Evolutionary conservation across 805 yeast species (phyloP).

Genomic region (Saccharomyces eubayanus): DNA sequence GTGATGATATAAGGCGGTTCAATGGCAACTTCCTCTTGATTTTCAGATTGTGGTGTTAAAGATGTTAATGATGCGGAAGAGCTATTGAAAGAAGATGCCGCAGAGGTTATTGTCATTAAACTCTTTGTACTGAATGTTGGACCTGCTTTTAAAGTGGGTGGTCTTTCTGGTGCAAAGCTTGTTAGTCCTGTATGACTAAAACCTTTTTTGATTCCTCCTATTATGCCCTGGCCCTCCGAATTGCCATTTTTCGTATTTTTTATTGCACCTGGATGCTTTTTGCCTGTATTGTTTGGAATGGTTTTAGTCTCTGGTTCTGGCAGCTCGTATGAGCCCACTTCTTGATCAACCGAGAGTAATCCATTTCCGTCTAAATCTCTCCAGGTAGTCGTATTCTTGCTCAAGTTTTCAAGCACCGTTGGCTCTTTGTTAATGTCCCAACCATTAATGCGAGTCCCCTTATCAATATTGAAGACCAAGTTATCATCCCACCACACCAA

Average conservation of each 20-base stretch:
- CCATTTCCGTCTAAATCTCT: slow-evolving; percentile 33
- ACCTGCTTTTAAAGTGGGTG: slow-evolving; percentile 7
- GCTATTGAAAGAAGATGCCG: slow-evolving; percentile 3
- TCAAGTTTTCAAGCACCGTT: slow-evolving; percentile 24
- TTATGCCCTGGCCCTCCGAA: background rate
- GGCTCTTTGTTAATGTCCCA: slow-evolving; percentile 29
- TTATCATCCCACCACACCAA: slow-evolving; percentile 32
- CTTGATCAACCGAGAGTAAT: slow-evolving; percentile 23
- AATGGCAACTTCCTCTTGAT: background rate
- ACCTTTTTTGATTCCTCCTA: slow-evolving; percentile 11
- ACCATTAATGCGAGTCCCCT: slow-evolving; percentile 26
- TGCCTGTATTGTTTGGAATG: background rate
- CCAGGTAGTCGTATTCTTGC: slow-evolving; percentile 26
- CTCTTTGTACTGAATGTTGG: slow-evolving; percentile 16
- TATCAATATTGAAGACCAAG: slow-evolving; percentile 29
- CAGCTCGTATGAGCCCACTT: slow-evolving; percentile 18
- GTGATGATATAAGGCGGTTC: slow-evolving; percentile 22
- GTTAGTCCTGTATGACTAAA: slow-evolving; percentile 13
- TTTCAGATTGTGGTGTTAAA: slow-evolving; percentile 2
- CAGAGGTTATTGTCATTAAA: slow-evolving; percentile 2
- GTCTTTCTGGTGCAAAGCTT: slow-evolving; percentile 11
- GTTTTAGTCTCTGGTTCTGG: slow-evolving; percentile 1
- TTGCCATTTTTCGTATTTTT: background rate
- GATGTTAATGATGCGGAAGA: slow-evolving; percentile 11
- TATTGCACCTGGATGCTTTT: background rate